Base-by-base conservation (phyloP, 805 yeast species). In the Saccharomycopsis oosterbeekiorum region DNA sequence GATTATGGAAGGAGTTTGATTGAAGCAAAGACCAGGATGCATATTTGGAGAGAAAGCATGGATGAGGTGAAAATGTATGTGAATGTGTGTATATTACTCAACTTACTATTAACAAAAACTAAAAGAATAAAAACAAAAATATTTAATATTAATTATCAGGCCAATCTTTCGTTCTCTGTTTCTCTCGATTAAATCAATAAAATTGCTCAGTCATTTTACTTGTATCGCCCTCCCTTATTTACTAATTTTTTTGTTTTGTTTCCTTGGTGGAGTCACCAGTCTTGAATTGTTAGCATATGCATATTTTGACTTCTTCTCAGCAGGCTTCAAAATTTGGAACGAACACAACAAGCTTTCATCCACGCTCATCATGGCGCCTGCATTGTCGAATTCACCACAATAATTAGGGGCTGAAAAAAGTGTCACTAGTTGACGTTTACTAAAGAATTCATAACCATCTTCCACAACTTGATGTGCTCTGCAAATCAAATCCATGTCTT, bases 321-420 rank as follows among this genome's bases (percentile, higher is more conserved):
- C 97, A 37, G 99, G 99, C 76, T 94, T 94, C 74, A 93, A 83
- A 70, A 93, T 94, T 75, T 88, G 94, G 84, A 93, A 93, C 17
- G 97, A 92, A 79, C 99, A 93, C 70, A 93, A 80, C 70, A 93
- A 82, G 74, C 93, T 86, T 77, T 94, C 98, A 75, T 94, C 98
- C 62, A 93, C 98, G 70, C 96, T 85, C 99, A 93, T 93, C 98
- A 94, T 94, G 51, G 99, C 99, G 71, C 98, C 99, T 1, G 98
- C 97, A 71, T 93, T 93, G 75, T 93, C 99, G 73, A 93, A 93
- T 75, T 94, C 98, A 70, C 99, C 99, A 81, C 98, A 94, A 74
- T 92, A 92, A 76, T 94, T 94, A 68, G 99, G 99, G 62, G 99
- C 99, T 60, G 94, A 85, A 74, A 93, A 93, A 67, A 93, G 80